Conservation (phyloP, 495 filamentous ascomycete species). For the Cercophora newfieldiana region DNA sequence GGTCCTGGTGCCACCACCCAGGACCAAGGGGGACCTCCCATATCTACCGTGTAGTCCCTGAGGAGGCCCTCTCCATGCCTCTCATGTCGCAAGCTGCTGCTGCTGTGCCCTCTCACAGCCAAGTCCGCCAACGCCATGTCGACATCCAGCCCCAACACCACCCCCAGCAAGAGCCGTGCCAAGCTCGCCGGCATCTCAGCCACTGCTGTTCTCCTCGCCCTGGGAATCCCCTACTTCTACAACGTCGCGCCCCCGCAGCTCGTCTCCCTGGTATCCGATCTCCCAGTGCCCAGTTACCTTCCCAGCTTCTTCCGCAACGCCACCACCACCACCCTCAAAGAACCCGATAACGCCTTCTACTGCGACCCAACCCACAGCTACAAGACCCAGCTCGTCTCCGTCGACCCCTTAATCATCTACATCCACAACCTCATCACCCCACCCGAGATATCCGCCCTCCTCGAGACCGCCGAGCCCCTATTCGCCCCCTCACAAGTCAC, state of each 20-base stretch:
- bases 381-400: constrained; percentile 44
- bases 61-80: neutral
- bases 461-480: constrained; percentile 37
- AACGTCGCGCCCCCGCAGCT: constrained; percentile 21
- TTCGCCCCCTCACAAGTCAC: constrained; percentile 45
- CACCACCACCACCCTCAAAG: neutral
- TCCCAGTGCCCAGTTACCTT: constrained; percentile 27
- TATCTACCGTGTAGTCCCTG: neutral
- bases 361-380: constrained; percentile 39
- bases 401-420: constrained; percentile 50
- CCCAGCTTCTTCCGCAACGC: constrained; percentile 23
- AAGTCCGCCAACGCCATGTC: constrained; percentile 17
- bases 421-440: constrained; percentile 44
- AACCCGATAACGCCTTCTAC: constrained; percentile 14
- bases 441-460: constrained; percentile 38
- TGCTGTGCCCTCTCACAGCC: neutral
- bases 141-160: neutral
- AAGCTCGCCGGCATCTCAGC: constrained; percentile 28
- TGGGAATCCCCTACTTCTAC: constrained; percentile 27
- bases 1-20: neutral
- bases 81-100: neutral
- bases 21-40: neutral
- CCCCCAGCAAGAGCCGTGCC: constrained; percentile 6
- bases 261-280: constrained; percentile 24
- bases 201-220: constrained; percentile 25